Evolutionary conservation across 2,329 filamentous ascomycete genomes (phyloP), one percentile per base, ranked within the genome.

Genomic region (Scedosporium boydii): DNA sequence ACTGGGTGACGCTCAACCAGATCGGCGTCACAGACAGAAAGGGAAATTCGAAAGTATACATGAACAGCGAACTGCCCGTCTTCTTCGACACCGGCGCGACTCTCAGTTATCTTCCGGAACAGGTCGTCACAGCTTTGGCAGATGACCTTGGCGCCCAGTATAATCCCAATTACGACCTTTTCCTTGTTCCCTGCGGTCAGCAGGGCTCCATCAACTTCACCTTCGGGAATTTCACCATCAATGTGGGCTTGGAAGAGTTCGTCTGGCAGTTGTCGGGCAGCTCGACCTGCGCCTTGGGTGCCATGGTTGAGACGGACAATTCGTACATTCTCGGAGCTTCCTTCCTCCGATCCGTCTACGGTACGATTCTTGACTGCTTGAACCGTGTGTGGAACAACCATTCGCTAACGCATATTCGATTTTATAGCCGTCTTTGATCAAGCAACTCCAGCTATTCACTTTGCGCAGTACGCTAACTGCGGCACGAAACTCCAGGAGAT

Each of bases 1-100:
- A 79, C 71, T 78, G 76, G 75, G 69, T 80, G 6, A 69, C 74
- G 63, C 66, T 80, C 21, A 71, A 76, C 63, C 70, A 71, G 3
- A 67, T 80, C 21, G 70, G 68, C 62, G 62, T 75, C 62, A 74
- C 67, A 61, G 71, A 69, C 44, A 66, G 67, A 27, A 70, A 74
- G 46, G 71, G 70, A 46, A 64, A 61, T 10, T 53, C 58, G 7
- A 64, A 63, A 27, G 67, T 64, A 6, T 68, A 68, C 63, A 23
- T 64, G 48, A 57, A 68, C 63, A 74, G 74, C 46, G 72, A 77
- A 16, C 66, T 77, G 7, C 72, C 78, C 29, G 78, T 83, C 34
- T 79, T 86, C 59, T 78, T 89, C 27, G 87, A 89, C 72, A 87
- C 84, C 14, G 88, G 88, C 63, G 87, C 84, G 65, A 88, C 84